Evolutionary conservation across 2,329 filamentous ascomycete species (phyloP), one percentile per base, ranked within the genome.

Genomic region (Ceratocystis huliohia): DNA sequence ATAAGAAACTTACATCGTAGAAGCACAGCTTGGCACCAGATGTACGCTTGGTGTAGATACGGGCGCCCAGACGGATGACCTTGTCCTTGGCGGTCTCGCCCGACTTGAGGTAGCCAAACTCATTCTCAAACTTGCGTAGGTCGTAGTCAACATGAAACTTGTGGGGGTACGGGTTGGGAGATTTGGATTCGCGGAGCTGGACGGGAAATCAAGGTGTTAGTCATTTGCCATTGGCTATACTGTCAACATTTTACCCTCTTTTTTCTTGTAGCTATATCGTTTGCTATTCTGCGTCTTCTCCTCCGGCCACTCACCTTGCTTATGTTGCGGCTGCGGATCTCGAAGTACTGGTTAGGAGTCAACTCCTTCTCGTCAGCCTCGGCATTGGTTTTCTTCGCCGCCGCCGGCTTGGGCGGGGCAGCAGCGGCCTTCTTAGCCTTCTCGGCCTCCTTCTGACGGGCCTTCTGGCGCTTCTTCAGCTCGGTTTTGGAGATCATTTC

Each of bases 391-490:
- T 88, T 89, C 76, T 90, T 86, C 69, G 84, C 84, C 69, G 81
- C 78, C 71, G 82, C 81, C 57, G 84, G 78, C 70, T 81, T 80
- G 50, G 83, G 81, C 45, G 84, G 80, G 68, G 85, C 81, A 63
- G 84, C 68, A 64, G 89, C 88, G 33, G 86, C 88, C 82, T 91
- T 93, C 79, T 91, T 86, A 72, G 86, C 86, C 87, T 96, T 96
- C 79, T 91, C 89, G 71, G 88, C 88, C 69, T 95, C 91, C 77
- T 84, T 86, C 76, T 93, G 85, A 71, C 93, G 87, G 74, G 87
- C 83, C 89, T 99, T 99, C 80, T 92, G 85, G 73, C 93, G 87
- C 81, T 90, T 93, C 90, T 99, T 99, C 76, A 97, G 81, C 79
- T 92, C 88, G 17, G 86, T 84, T 85, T 92, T 92, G 79, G 88